Evolutionary conservation across 1,139 yeast species (phyloP).

Genomic region (Candida dubliniensis): DNA sequence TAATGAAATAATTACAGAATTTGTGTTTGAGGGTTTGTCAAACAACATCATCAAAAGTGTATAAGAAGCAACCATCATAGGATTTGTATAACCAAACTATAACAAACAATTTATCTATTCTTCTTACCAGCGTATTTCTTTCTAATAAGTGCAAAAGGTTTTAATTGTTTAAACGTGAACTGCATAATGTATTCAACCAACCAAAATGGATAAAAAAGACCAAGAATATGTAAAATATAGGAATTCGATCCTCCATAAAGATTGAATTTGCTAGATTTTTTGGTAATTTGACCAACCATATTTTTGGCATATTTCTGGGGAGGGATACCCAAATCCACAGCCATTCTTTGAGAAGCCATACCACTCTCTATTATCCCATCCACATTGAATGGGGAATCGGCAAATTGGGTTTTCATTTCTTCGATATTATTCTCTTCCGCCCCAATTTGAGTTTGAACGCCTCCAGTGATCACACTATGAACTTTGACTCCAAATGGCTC

Average conservation of each 20-base stretch:
- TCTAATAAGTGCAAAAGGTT: slow-evolving; percentile 18
- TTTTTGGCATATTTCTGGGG: slow-evolving; percentile 32
- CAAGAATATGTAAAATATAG: slow-evolving; percentile 22
- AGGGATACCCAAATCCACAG: slow-evolving; percentile 22
- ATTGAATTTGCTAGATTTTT: slow-evolving; percentile 27
- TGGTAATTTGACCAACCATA: slow-evolving; percentile 24
- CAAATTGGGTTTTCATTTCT: slow-evolving; percentile 3
- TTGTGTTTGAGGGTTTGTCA: too few species aligned
- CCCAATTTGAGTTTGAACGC: slow-evolving; percentile 18
- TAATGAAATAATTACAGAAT: neutral
- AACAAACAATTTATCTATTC: too few species aligned
- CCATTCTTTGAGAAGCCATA: slow-evolving; percentile 24
- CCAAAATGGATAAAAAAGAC: slow-evolving; percentile 31
- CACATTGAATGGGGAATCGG: slow-evolving; percentile 26
- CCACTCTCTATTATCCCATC: slow-evolving; percentile 30
- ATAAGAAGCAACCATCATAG: too few species aligned
- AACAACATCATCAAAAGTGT: too few species aligned
- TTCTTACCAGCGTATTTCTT: neutral
- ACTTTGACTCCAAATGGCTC: slow-evolving; percentile 39
- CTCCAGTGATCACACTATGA: slow-evolving; percentile 39
- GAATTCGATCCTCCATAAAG: slow-evolving; percentile 29
- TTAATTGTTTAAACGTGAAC: slow-evolving; percentile 29
- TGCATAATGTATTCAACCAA: slow-evolving; percentile 25
- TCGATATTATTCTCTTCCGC: slow-evolving; percentile 15
- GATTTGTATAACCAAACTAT: too few species aligned